Conservation (phyloP, 306 rosid species). For the Lupinus albus region DNA sequence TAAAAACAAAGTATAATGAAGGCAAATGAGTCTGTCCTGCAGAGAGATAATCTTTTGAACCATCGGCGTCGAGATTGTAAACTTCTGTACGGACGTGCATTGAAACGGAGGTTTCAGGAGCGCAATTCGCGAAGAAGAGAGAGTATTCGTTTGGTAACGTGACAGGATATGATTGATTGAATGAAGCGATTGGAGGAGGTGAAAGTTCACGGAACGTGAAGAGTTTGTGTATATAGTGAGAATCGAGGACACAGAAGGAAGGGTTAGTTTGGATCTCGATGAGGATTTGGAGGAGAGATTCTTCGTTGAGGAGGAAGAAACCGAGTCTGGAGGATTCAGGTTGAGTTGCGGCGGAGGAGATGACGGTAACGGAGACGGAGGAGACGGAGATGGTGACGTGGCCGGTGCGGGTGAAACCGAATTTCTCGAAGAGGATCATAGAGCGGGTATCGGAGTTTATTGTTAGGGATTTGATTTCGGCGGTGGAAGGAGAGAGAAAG, state of each 20-base stretch:
- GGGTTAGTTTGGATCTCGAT: slow-evolving; percentile 88
- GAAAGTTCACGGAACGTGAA: slow-evolving; percentile 75
- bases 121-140: slow-evolving; percentile 94
- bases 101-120: slow-evolving; percentile 64
- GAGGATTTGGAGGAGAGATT: slow-evolving; percentile 76
- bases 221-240: slow-evolving; percentile 58
- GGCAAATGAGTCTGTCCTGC: slow-evolving; percentile 92
- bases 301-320: slow-evolving; percentile 84
- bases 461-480: slow-evolving; percentile 79
- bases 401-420: slow-evolving; percentile 86
- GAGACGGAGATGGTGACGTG: slow-evolving; percentile 63
- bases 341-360: slow-evolving; percentile 19
- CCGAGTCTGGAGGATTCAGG: slow-evolving; percentile 64
- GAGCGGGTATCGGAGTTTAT: slow-evolving; percentile 69
- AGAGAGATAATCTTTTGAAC: slow-evolving; percentile 68
- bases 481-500: slow-evolving; percentile 47
- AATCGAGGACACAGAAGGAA: slow-evolving; percentile 74
- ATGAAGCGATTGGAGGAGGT: slow-evolving; percentile 65
- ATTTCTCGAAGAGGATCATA: slow-evolving; percentile 90
- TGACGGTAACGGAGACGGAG: slow-evolving; percentile 53
- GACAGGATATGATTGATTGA: slow-evolving; percentile 61
- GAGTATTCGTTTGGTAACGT: slow-evolving; percentile 70
- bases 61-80: slow-evolving; percentile 64
- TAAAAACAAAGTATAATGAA: slow-evolving; percentile 61
- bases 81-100: slow-evolving; percentile 78